These are phyloP conservation scores for Niveomyces coronatus DNA, from an alignment of 2,329 filamentous ascomycete species.

Conservation along the genomic window DNA sequence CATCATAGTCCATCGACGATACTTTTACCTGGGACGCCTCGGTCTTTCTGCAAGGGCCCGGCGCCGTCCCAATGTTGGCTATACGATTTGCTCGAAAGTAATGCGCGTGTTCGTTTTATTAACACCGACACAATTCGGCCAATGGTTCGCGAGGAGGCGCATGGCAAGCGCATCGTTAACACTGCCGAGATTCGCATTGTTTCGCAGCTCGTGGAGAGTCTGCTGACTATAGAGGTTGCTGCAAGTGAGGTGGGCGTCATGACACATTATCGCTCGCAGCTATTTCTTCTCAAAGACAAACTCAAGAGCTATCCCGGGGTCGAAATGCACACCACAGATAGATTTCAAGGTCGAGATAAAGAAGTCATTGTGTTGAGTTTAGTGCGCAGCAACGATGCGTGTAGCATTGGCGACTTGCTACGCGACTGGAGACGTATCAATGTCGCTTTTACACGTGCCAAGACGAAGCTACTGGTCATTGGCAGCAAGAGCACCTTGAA, in stretches of 20 bases:
- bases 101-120: conserved; percentile 70
- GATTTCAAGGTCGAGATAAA: conserved; percentile 94
- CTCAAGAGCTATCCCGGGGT: conserved; percentile 54
- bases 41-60: conserved; percentile 45
- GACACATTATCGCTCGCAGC: conserved; percentile 90
- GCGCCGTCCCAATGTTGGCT: conserved; percentile 60
- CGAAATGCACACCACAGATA: conserved; percentile 94
- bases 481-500: conserved; percentile 75
- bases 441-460: conserved; percentile 86
- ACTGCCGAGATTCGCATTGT: conserved; percentile 69
- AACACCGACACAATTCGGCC: conserved; percentile 72
- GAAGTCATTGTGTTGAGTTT: conserved; percentile 81
- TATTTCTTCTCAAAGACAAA: conserved; percentile 67
- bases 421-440: conserved; percentile 92
- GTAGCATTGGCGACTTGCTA: conserved; percentile 79
- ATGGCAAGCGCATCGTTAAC: conserved; percentile 83
- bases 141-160: conserved; percentile 57
- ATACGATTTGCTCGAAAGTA: conserved; percentile 56
- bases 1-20: conserved; percentile 46
- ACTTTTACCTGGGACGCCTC: conserved; percentile 27
- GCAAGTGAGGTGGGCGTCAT: conserved; percentile 81
- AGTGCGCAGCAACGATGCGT: conserved; percentile 75
- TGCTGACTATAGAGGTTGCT: conserved; percentile 66
- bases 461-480: conserved; percentile 82
- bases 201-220: conserved; percentile 67